These are phyloP conservation scores for Ramaria rubella DNA, from an alignment of 768 basidiomycete genomes.

Conservation along the genomic window DNA sequence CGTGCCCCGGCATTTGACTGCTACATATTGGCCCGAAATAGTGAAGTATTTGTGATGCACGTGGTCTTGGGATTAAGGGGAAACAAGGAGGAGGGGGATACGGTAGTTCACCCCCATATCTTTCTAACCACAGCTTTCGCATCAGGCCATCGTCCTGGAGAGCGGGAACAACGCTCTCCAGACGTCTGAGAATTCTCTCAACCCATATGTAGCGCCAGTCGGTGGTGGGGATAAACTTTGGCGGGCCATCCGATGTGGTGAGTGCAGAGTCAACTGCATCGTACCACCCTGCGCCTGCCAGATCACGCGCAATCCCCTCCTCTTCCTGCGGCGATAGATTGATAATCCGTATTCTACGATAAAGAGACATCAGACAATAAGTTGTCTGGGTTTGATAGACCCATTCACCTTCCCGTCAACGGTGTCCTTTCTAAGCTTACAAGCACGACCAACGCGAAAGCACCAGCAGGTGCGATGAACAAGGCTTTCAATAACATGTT, in stretches of 20 bases:
- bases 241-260: conserved; percentile 46
- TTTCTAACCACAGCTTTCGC: conserved; percentile 48
- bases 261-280: conserved; percentile 75
- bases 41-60: conserved; percentile 66
- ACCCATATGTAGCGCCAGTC: conserved; percentile 96
- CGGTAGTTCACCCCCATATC: conserved; percentile 44
- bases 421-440: conserved; percentile 75
- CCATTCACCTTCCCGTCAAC: conserved; percentile 71
- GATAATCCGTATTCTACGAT: conserved; percentile 75
- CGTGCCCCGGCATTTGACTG: conserved; percentile 37
- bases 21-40: conserved; percentile 39
- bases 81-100: conserved; percentile 77
- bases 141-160: conserved; percentile 54
- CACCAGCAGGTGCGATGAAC: conserved; percentile 49
- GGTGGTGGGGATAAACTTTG: conserved; percentile 54
- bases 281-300: conserved; percentile 85
- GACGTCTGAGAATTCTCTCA: conserved; percentile 60
- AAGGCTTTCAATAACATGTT: conserved; percentile 49
- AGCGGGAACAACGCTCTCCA: conserved; percentile 69
- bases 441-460: conserved; percentile 64
- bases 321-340: conserved; percentile 90
- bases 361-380: conserved; percentile 6
- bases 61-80: conserved; percentile 78
- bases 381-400: not conserved
- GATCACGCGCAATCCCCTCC: conserved; percentile 75